Conservation (phyloP, 2,329 filamentous ascomycete genomes). For the Chaetomiaceae sp. region DNA sequence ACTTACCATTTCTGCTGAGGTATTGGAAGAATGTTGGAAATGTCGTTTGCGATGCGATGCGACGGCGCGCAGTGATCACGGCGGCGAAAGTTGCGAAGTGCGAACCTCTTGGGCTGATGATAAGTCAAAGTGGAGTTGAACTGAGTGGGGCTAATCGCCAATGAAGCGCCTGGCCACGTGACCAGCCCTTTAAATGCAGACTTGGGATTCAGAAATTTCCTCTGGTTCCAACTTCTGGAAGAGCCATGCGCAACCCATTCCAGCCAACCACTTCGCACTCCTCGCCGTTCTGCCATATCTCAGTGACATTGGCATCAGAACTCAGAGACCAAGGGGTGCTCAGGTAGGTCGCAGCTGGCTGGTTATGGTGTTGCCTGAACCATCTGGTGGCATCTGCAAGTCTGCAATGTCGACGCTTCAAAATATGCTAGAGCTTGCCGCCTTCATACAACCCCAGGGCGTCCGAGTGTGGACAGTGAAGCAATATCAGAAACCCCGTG, state of each 20-base stretch:
- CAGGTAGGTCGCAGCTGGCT: neutral
- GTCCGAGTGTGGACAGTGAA: slow-evolving; percentile 68
- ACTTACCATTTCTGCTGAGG: neutral
- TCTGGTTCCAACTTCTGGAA: neutral
- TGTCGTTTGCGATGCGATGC: slow-evolving; percentile 8
- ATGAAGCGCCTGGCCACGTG: slow-evolving; percentile 24
- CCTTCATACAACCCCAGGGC: slow-evolving; percentile 47
- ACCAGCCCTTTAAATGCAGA: neutral
- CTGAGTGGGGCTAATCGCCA: slow-evolving; percentile 13
- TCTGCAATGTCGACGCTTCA: slow-evolving; percentile 44
- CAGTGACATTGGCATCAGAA: neutral
- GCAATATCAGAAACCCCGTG: slow-evolving; percentile 48
- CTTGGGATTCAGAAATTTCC: neutral
- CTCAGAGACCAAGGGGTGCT: neutral
- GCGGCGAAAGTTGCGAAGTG: no score
- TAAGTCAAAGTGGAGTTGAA: neutral
- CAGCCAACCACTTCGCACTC: neutral
- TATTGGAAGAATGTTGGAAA: neutral
- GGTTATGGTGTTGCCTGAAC: neutral
- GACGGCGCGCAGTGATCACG: neutral
- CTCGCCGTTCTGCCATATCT: neutral
- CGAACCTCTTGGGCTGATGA: neutral
- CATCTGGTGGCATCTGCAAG: neutral
- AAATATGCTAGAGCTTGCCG: slow-evolving; percentile 65
- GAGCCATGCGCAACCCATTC: neutral